Evolutionary conservation across 345 rosid genomes (phyloP).

Genomic region (Salix brachista): DNA sequence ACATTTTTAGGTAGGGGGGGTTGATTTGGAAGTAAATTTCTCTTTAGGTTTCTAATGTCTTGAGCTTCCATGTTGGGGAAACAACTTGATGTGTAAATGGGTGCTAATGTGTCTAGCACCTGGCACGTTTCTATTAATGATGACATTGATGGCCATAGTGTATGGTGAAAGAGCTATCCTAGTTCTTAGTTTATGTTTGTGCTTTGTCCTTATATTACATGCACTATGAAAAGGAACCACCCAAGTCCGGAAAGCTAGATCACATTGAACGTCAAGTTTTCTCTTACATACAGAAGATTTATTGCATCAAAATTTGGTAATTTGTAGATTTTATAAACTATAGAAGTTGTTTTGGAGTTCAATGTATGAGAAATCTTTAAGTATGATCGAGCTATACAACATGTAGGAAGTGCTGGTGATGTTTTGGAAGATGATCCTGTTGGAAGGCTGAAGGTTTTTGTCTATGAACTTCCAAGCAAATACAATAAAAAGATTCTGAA

Average conservation of each 20-base stretch:
- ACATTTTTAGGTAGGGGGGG: no score
- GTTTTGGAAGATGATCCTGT: constrained; percentile 34
- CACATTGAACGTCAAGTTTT: background rate
- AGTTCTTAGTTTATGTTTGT: background rate
- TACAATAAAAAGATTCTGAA: constrained; percentile 33
- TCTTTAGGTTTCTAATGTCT: background rate
- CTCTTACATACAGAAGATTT: background rate
- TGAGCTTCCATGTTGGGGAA: background rate
- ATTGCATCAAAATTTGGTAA: background rate
- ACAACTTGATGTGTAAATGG: background rate
- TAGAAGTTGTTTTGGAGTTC: background rate
- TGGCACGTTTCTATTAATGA: background rate
- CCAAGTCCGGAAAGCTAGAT: background rate
- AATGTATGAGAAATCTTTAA: background rate
- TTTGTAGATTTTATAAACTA: background rate
- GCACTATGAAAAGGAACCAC: background rate
- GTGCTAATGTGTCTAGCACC: background rate
- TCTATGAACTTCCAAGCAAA: constrained; percentile 36
- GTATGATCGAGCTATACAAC: background rate
- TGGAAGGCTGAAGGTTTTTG: constrained; percentile 33
- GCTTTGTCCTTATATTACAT: background rate
- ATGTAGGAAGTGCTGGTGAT: constrained; percentile 36
- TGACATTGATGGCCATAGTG: background rate
- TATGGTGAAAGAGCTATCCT: background rate
- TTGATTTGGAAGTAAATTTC: background rate